These are phyloP conservation scores for Monosporascus sp. DNA, from an alignment of 2,329 filamentous ascomycete species.

Conservation along the genomic window DNA sequence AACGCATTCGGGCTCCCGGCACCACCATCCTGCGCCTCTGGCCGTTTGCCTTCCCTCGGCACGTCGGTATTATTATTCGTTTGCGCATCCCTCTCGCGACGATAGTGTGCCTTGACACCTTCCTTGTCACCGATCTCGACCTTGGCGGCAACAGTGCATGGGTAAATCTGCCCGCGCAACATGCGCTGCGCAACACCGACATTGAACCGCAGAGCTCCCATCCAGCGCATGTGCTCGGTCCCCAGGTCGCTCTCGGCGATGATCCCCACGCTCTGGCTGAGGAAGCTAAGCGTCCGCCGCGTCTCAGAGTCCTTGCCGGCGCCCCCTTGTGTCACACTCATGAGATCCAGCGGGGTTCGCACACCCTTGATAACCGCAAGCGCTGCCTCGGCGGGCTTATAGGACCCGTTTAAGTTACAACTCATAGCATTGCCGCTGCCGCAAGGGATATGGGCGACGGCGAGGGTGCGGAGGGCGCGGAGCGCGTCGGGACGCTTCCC, in stretches of 20 bases:
- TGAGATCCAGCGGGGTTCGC: conserved; percentile 76
- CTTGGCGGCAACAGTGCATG: conserved; percentile 83
- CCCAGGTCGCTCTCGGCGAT: conserved; percentile 85
- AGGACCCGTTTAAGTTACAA: conserved; percentile 80
- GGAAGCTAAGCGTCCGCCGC: conserved; percentile 69
- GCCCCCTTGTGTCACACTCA: conserved; percentile 81
- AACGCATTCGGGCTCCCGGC: conserved; percentile 12
- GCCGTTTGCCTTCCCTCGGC: conserved; percentile 23
- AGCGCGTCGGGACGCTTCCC: conserved; percentile 70
- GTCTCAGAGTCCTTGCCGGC: conserved; percentile 9
- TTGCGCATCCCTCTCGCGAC: conserved; percentile 28
- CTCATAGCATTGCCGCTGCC: conserved; percentile 94
- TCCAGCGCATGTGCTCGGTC: conserved; percentile 89
- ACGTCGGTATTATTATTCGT: background rate
- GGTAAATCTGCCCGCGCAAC: conserved; percentile 72
- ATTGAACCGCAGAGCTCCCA: conserved; percentile 81
- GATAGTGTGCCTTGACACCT: conserved; percentile 69
- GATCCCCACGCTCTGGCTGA: conserved; percentile 85
- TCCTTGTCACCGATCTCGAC: conserved; percentile 73
- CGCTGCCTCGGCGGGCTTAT: conserved; percentile 68
- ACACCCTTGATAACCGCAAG: conserved; percentile 83
- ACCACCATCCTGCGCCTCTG: conserved; percentile 3
- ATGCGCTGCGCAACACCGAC: conserved; percentile 77
- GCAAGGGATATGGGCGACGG: conserved; percentile 83
- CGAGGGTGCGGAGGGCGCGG: conserved; percentile 67